Percentiles rank a stretch among this genome's conserved stretches.
Evolutionary conservation across 1,284 basidiomycete genomes (phyloP).

Genomic region (Ustilago trichophora): DNA sequence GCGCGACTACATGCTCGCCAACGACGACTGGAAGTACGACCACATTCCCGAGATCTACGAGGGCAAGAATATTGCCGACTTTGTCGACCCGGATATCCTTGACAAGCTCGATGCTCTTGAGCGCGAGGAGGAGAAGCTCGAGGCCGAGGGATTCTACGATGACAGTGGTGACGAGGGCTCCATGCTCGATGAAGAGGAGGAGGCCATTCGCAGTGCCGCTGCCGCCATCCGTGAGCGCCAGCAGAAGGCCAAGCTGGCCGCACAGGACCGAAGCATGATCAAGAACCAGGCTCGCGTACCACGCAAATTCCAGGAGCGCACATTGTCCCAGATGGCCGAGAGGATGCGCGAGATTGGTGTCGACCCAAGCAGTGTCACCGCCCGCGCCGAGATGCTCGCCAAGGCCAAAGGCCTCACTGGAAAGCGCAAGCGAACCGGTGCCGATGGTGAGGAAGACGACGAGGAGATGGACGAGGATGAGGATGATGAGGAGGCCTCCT

Average conservation of each 20-base stretch:
- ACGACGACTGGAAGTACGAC: slow-evolving; percentile 96
- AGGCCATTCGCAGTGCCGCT: slow-evolving; percentile 77
- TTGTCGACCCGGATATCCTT: slow-evolving; percentile 97
- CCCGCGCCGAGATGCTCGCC: slow-evolving; percentile 83
- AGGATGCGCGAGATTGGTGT: slow-evolving; percentile 86
- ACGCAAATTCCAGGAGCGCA: slow-evolving; percentile 76
- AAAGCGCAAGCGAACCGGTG: slow-evolving; percentile 73
- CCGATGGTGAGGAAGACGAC: slow-evolving; percentile 66
- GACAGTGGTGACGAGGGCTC: slow-evolving; percentile 79
- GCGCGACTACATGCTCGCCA: slow-evolving; percentile 87
- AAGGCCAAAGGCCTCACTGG: slow-evolving; percentile 75
- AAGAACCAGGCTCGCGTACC: slow-evolving; percentile 91
- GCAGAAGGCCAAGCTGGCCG: slow-evolving; percentile 75
- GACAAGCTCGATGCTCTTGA: slow-evolving; percentile 97
- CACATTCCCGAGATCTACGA: slow-evolving; percentile 95
- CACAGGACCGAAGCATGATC: slow-evolving; percentile 85
- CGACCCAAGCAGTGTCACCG: slow-evolving; percentile 86
- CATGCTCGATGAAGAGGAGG: slow-evolving; percentile 89
- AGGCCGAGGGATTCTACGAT: slow-evolving; percentile 94
- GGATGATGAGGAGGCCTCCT: slow-evolving; percentile 66
- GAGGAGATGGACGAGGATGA: slow-evolving; percentile 66
- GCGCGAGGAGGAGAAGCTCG: slow-evolving; percentile 91
- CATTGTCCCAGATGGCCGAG: slow-evolving; percentile 83
- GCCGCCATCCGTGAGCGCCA: slow-evolving; percentile 75
- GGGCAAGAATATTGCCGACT: slow-evolving; percentile 98